Conservation (phyloP, 257 asterid genomes). For the Solanum habrochaites region DNA sequence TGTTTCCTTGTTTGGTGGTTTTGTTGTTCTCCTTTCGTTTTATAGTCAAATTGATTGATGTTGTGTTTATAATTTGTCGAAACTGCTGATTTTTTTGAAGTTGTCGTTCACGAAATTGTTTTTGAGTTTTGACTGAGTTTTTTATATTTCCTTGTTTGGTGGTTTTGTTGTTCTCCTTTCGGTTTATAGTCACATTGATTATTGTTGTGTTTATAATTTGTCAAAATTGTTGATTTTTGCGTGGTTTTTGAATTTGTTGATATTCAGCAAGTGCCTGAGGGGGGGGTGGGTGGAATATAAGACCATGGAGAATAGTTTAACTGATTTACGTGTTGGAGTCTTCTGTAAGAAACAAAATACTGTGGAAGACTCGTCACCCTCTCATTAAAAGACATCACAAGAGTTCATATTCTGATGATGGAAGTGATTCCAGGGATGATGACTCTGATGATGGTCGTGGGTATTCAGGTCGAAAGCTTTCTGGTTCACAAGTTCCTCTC, state of each 20-base stretch:
- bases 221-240: neutral
- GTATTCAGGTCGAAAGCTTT: constrained; percentile 62
- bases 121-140: neutral
- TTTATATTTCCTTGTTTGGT: neutral
- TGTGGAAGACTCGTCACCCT: constrained; percentile 52
- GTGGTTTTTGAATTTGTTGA: neutral
- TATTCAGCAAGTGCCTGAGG: neutral
- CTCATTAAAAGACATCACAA: constrained; percentile 48
- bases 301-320: constrained; percentile 78
- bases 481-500: constrained; percentile 81
- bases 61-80: neutral
- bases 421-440: constrained; percentile 76
- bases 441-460: constrained; percentile 77
- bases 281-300: neutral
- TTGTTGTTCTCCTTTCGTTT: neutral
- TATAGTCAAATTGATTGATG: neutral
- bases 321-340: constrained; percentile 81
- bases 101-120: no score
- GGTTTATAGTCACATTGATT: neutral
- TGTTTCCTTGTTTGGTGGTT: neutral
- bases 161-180: neutral
- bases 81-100: neutral
- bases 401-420: constrained; percentile 65
- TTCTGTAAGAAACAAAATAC: constrained; percentile 68
- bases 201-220: neutral